These are phyloP conservation scores for Xylona heveae DNA, from an alignment of 495 filamentous ascomycete genomes.

Conservation along the genomic window DNA sequence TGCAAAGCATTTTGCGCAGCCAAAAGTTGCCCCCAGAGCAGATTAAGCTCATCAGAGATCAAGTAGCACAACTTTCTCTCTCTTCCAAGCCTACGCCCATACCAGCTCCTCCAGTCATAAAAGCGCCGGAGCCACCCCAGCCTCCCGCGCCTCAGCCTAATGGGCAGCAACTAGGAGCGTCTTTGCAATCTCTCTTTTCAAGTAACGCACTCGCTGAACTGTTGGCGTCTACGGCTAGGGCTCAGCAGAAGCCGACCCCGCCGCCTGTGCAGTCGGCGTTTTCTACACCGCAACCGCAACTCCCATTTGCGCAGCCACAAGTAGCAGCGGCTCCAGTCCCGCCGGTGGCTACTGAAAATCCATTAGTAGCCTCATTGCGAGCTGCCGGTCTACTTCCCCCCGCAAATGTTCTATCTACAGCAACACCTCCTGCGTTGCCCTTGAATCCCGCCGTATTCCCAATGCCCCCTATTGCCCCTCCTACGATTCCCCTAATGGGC, in stretches of 20 bases:
- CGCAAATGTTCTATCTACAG: constrained; percentile 11
- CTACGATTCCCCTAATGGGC: background rate
- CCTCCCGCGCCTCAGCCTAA: constrained; percentile 6
- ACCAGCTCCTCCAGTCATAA: constrained; percentile 8
- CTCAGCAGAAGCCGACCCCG: constrained; percentile 6
- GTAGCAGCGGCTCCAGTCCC: constrained; percentile 14
- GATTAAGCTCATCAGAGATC: constrained; percentile 56
- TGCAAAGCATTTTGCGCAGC: constrained; percentile 58
- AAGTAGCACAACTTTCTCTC: constrained; percentile 44
- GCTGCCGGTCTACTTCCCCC: constrained; percentile 30
- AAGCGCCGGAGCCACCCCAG: constrained; percentile 11
- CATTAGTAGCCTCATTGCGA: constrained; percentile 28
- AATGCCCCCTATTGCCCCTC: constrained; percentile 1
- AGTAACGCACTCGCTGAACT: constrained; percentile 4
- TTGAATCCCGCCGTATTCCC: background rate
- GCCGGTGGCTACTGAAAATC: constrained; percentile 6
- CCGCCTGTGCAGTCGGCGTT: constrained; percentile 5
- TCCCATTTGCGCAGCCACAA: constrained; percentile 12
- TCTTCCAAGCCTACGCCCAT: constrained; percentile 12
- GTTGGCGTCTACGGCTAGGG: constrained; percentile 7
- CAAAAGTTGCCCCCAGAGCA: constrained; percentile 63
- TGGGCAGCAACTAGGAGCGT: constrained; percentile 6
- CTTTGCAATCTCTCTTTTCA: constrained; percentile 6
- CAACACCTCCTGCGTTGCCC: constrained; percentile 3
- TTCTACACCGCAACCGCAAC: constrained; percentile 2